Evolutionary conservation across 169 alveolate species (phyloP).

Genomic region (Perkinsus marinus): DNA sequence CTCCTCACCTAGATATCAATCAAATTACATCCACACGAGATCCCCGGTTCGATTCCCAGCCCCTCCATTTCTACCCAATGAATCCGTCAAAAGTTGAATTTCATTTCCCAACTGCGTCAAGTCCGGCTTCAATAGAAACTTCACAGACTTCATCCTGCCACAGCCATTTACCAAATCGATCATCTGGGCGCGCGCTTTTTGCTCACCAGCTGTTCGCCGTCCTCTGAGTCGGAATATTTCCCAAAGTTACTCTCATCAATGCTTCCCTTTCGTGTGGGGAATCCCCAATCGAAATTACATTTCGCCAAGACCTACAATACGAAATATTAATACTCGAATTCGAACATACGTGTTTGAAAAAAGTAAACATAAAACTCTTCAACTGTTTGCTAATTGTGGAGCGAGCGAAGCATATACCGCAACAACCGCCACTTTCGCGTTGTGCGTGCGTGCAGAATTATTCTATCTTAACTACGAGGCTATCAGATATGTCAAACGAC

Average conservation of each 20-base stretch:
- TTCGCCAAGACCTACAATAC: background rate
- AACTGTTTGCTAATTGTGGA: too few species aligned
- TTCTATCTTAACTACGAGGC: too few species aligned
- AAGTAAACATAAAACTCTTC: too few species aligned
- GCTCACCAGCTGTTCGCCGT: background rate
- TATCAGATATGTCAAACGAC: too few species aligned
- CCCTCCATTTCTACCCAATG: background rate
- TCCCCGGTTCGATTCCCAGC: too few species aligned
- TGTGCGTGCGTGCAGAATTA: too few species aligned
- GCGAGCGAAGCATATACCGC: too few species aligned
- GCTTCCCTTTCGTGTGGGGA: conserved; percentile 8
- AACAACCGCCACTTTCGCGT: too few species aligned
- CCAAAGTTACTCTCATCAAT: background rate
- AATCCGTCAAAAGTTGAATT: background rate
- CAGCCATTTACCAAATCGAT: background rate
- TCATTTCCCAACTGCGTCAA: background rate
- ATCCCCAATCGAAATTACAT: conserved; percentile 1
- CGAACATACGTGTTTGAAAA: too few species aligned
- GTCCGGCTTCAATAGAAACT: background rate
- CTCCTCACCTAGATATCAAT: too few species aligned
- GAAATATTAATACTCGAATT: background rate
- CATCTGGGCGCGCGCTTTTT: background rate
- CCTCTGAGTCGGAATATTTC: background rate
- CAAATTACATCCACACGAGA: too few species aligned
- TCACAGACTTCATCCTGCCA: background rate